Evolutionary conservation across 257 asterid genomes (phyloP), one percentile per base, ranked within the genome.

Genomic region (Ballota nigra): DNA sequence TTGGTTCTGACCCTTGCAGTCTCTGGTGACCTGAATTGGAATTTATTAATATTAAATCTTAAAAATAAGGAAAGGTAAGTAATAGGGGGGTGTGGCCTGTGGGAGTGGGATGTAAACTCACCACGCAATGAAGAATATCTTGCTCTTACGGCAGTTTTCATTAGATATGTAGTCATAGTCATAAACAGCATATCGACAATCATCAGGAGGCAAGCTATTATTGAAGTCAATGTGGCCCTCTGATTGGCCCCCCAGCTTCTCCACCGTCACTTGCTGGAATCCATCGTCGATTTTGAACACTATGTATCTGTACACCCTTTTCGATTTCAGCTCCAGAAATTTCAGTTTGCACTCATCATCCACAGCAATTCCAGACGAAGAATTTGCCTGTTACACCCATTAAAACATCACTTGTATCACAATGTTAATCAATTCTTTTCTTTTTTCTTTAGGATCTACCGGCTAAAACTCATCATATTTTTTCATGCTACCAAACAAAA

Each of bases 1-100:
- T 83, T 83, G 26, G 82, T 79, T 53, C 82, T 70, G 66, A 83
- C 87, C 75, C 20, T 77, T 8, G 87, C 74, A 1, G 22, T 63
- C 31, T 83, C 87, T n/a, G 87, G 87, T 5, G 87, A 79, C 87
- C 87, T 83, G 56, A 38, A n/a, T n/a, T n/a, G n/a, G n/a, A n/a
- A n/a, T n/a, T n/a, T n/a, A n/a, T n/a, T n/a, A n/a, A n/a, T n/a
- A n/a, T n/a, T n/a, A n/a, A n/a, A n/a, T n/a, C n/a, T n/a, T n/a
- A n/a, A n/a, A n/a, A n/a, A n/a, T n/a, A n/a, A n/a, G n/a, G n/a
- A n/a, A n/a, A n/a, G n/a, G n/a, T n/a, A n/a, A n/a, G n/a, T n/a
- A n/a, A n/a, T n/a, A n/a, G n/a, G n/a, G n/a, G n/a, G n/a, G n/a
- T n/a, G n/a, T n/a, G n/a, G n/a, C n/a, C n/a, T 36, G 43, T 36